Conservation (phyloP, 345 rosid genomes). For the Ricinus communis region DNA sequence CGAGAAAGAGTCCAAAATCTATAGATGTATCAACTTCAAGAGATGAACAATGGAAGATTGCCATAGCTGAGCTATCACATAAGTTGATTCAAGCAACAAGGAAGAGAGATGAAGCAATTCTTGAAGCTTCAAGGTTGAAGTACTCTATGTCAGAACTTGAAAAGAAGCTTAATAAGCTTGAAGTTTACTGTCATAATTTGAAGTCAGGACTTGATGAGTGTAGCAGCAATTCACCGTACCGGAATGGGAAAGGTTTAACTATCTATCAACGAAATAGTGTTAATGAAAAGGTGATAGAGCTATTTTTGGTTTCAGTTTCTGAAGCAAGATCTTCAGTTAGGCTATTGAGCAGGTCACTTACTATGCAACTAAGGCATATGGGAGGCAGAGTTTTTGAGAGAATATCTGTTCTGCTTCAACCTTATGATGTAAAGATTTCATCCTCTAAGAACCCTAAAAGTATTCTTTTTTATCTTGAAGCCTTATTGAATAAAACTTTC, state of each 20-base stretch:
- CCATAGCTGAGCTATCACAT: slow-evolving; percentile 78
- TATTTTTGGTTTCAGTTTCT: slow-evolving; percentile 62
- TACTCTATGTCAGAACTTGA: slow-evolving; percentile 89
- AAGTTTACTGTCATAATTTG: slow-evolving; percentile 70
- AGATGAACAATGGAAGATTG: slow-evolving; percentile 76
- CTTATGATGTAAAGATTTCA: slow-evolving; percentile 64
- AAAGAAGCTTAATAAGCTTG: slow-evolving; percentile 86
- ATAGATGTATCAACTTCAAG: slow-evolving; percentile 30
- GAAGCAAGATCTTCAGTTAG: slow-evolving; percentile 66
- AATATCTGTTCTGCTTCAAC: slow-evolving; percentile 64
- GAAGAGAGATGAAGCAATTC: slow-evolving; percentile 76
- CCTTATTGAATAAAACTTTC: slow-evolving; percentile 65
- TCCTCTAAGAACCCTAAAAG: slow-evolving; percentile 59
- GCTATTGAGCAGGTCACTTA: slow-evolving; percentile 61
- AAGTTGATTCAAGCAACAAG: slow-evolving; percentile 77
- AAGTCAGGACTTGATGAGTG: slow-evolving; percentile 79
- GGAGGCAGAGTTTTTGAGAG: slow-evolving; percentile 60
- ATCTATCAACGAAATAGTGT: slow-evolving; percentile 19
- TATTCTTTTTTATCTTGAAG: slow-evolving; percentile 61
- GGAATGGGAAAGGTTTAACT: slow-evolving; percentile 13
- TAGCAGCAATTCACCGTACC: slow-evolving; percentile 36
- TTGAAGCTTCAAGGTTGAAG: slow-evolving; percentile 75
- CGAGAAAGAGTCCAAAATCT: slow-evolving; percentile 61
- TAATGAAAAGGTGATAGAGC: slow-evolving; percentile 57
- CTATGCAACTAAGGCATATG: slow-evolving; percentile 57